A percentile compares a stretch with the other conserved stretches of the same genome.
Evolutionary conservation across 2,329 filamentous ascomycete genomes (phyloP).

Genomic region (Trichoderma sp.): DNA sequence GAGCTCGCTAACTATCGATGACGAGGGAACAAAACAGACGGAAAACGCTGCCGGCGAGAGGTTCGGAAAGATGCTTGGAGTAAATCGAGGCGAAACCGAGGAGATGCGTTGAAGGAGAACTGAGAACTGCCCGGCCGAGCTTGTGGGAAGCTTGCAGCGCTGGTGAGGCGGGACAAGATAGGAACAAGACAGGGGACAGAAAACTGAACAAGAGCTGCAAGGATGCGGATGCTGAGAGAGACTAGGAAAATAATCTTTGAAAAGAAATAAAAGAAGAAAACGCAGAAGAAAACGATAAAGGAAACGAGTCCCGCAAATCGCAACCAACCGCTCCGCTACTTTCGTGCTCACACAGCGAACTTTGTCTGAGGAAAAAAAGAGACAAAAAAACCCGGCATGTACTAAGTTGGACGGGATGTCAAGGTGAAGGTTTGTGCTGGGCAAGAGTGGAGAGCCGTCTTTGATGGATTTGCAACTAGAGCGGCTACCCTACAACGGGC

Average conservation of each 20-base stretch:
- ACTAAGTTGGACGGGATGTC: constrained; percentile 4
- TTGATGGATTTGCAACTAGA: neutral
- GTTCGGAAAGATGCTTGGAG: neutral
- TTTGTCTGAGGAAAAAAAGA: constrained; percentile 19
- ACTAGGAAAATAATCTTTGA: constrained; percentile 19
- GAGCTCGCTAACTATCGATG: constrained; percentile 7
- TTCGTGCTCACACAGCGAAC: constrained; percentile 14
- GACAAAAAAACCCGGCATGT: constrained; percentile 6
- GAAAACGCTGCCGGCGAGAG: neutral
- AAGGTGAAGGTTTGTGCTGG: constrained; percentile 20
- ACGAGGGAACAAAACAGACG: neutral
- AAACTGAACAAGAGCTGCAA: constrained; percentile 4
- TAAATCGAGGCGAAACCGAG: neutral
- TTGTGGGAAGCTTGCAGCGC: constrained; percentile 13
- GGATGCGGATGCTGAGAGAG: constrained; percentile 8
- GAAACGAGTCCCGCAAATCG: constrained; percentile 27
- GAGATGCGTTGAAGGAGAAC: neutral
- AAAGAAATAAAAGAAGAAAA: constrained; percentile 20
- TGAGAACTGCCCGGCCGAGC: neutral
- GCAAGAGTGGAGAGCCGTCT: constrained; percentile 11
- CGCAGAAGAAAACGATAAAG: constrained; percentile 27
- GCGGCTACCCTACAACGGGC: constrained; percentile 16
- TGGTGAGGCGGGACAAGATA: constrained; percentile 14
- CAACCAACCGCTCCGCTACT: constrained; percentile 25
- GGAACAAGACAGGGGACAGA: constrained; percentile 17